Percentiles rank a stretch among this genome's conserved stretches.
These are phyloP conservation scores for Candida krabiensis DNA, from an alignment of 805 yeast genomes.

Conservation along the genomic window DNA sequence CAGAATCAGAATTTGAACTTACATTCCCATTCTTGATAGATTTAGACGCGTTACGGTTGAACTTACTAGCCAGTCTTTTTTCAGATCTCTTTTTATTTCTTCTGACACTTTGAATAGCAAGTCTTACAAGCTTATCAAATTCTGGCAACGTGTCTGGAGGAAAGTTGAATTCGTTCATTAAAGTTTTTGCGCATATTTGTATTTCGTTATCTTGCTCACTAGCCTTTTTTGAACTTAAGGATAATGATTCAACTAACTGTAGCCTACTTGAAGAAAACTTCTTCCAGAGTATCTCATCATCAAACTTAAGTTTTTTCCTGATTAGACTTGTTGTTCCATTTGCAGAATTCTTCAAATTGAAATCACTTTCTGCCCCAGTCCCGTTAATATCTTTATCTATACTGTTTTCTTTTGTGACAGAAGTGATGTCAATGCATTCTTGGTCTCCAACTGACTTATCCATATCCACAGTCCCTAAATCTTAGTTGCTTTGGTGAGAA, in stretches of 20 bases:
- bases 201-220: constrained; percentile 89
- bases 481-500: too few relatives aligned
- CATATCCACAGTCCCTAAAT: neutral
- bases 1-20: constrained; percentile 1
- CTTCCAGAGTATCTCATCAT: constrained; percentile 85
- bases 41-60: constrained; percentile 9
- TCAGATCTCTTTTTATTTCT: constrained; percentile 76
- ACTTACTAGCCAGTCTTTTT: constrained; percentile 35
- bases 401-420: too few relatives aligned
- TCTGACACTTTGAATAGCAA: constrained; percentile 91
- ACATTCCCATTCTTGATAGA: neutral
- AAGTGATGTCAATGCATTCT: constrained; percentile 4
- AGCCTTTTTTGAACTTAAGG: constrained; percentile 67
- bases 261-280: constrained; percentile 86
- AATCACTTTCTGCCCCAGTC: constrained; percentile 2
- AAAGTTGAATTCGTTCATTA: constrained; percentile 78
- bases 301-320: constrained; percentile 64
- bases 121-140: constrained; percentile 86
- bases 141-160: constrained; percentile 59
- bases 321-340: constrained; percentile 42
- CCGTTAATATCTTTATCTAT: neutral
- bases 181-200: constrained; percentile 69
- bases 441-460: constrained; percentile 3
- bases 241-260: constrained; percentile 79
- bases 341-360: constrained; percentile 13